Percentiles rank a stretch among this genome's conserved stretches.
phyloP scores from a whole-genome alignment of 352 stramenopile species.

The Pythium plurisporium region DNA sequence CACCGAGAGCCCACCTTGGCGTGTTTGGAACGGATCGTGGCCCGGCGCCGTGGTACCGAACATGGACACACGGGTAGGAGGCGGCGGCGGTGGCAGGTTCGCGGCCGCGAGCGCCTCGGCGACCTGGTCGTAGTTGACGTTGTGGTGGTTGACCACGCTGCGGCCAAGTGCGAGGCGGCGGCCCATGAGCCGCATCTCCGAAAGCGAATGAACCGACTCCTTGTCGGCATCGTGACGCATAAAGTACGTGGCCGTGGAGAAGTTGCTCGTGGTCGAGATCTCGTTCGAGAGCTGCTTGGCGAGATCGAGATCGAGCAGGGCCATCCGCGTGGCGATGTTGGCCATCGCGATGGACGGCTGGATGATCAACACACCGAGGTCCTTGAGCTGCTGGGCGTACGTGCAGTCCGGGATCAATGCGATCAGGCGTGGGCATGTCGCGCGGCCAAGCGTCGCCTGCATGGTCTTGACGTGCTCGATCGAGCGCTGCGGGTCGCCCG shows the following conservation, averaged over 20 bases:
- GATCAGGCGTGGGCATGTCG: constrained; percentile 47
- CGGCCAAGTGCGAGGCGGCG: constrained; percentile 31
- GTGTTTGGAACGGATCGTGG: constrained; percentile 48
- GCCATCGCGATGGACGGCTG: constrained; percentile 58
- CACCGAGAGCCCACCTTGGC: constrained; percentile 33
- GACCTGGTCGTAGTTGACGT: constrained; percentile 35
- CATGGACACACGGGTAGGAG: constrained; percentile 63
- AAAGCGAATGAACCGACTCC: constrained; percentile 31
- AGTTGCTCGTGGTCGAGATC: constrained; percentile 32
- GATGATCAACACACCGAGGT: constrained; percentile 51
- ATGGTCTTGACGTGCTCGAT: constrained; percentile 49
- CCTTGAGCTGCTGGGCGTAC: constrained; percentile 34
- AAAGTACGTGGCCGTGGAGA: constrained; percentile 52
- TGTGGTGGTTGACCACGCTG: constrained; percentile 65
- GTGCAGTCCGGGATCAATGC: constrained; percentile 41
- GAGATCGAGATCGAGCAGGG: constrained; percentile 39
- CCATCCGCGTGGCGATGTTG: constrained; percentile 63
- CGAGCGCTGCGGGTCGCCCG: constrained; percentile 37
- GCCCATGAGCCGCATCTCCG: constrained; percentile 29
- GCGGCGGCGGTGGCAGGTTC: constrained; percentile 20
- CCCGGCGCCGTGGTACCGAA: constrained; percentile 33
- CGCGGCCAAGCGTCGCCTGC: constrained; percentile 29
- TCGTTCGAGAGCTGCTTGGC: constrained; percentile 25
- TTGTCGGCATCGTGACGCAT: constrained; percentile 33
- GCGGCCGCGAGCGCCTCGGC: constrained; percentile 19